Evolutionary conservation across 257 asterid species (phyloP), one percentile per base, ranked within the genome.

Genomic region (Nicotiana benthamiana): DNA sequence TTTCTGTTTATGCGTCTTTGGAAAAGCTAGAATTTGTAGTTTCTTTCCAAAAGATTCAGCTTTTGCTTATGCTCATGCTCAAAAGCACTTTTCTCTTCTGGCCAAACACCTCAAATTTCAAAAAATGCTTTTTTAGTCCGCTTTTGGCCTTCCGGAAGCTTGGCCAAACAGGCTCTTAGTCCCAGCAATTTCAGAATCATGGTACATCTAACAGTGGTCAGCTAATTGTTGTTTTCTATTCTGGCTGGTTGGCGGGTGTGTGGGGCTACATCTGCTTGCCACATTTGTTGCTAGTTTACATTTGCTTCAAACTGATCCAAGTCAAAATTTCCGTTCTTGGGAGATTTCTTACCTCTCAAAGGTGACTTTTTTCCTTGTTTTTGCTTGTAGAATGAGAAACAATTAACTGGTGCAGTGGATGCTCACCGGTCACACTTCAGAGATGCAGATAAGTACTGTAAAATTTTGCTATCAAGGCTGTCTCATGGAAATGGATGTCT

Each of bases 371-470:
- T 40, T 43, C 0, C 24, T 2, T 20, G 15, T 40, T 43, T 59
- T 82, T 60, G 28, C 82, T 52, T 40, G 79, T 88, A 95, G 98
- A 95, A 93, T 62, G 93, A 89, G 89, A 86, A 90, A 81, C 92
- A 90, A 43, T 80, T 86, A n/a, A 86, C 81, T 74, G 91, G 84
- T 6, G 93, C 85, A 52, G 91, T 34, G 48, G 95, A 91, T 80
- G 92, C 18, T 75, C 86, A 43, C 63, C 90, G 80, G 83, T 83
- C 83, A 54, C 32, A 59, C 34, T 86, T 87, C 75, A 88, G 84
- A 87, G 95, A 95, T 34, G 93, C 98, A 1, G 95, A 92, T 66
- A 92, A 87, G 70, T 89, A 90, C 86, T 86, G 94, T 78, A 93
- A 84, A 86, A 62, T 80, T 56, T 16, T 95, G 48, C 57, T 48